A percentile compares a stretch with the other conserved stretches of the same genome.
Conservation (phyloP, 352 stramenopile species). For the Phytophthora nicotianae region DNA sequence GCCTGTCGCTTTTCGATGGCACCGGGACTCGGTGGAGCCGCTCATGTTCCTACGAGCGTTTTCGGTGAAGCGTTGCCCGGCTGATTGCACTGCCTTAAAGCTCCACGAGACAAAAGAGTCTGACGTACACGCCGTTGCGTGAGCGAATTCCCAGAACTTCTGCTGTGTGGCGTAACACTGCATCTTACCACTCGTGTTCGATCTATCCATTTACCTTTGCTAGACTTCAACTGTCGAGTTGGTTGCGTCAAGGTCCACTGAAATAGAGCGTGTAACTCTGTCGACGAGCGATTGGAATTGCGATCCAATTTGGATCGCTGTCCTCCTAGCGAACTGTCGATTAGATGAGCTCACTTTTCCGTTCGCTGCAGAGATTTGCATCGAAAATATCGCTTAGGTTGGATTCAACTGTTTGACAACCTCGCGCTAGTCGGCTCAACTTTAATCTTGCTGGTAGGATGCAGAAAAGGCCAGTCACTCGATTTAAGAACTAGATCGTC, state of each 20-base stretch:
- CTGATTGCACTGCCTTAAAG: neutral
- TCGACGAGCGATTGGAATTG: too few species aligned
- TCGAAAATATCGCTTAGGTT: too few species aligned
- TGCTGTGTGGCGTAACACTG: neutral
- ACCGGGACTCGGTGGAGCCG: constrained; percentile 1
- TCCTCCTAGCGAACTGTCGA: too few species aligned
- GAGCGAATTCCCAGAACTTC: neutral
- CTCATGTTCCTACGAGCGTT: constrained; percentile 12
- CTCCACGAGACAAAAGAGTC: neutral
- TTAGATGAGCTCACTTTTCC: too few species aligned
- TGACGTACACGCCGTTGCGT: neutral
- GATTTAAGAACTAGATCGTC: too few species aligned
- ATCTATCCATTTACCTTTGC: neutral
- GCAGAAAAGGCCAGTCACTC: too few species aligned
- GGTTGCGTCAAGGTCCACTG: neutral
- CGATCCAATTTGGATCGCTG: too few species aligned
- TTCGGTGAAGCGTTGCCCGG: constrained; percentile 19
- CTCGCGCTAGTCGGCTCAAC: too few species aligned
- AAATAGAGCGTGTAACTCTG: neutral
- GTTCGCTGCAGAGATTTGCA: too few species aligned
- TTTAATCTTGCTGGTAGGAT: too few species aligned
- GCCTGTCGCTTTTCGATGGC: constrained; percentile 34
- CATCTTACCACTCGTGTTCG: neutral
- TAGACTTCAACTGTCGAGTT: neutral
- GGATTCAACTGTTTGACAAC: too few species aligned